Conservation (phyloP, 331 rosid genomes). For the Quercus lobata region DNA sequence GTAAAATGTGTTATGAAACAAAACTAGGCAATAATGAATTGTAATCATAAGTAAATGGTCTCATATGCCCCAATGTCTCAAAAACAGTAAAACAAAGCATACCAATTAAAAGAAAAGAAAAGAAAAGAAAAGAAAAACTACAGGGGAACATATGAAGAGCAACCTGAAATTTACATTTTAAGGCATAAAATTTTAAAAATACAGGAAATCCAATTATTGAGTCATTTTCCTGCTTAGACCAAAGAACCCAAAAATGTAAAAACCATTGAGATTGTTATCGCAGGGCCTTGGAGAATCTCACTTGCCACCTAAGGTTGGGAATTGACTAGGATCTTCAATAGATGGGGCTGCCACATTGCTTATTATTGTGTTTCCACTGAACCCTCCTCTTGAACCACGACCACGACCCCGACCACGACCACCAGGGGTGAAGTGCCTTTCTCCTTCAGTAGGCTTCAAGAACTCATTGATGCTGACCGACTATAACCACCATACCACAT, state of each 20-base stretch:
- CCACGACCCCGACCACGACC: conserved; percentile 82
- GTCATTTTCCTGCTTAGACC: conserved; percentile 41
- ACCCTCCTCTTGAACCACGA: conserved; percentile 67
- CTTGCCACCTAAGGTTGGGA: conserved; percentile 92
- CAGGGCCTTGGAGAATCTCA: conserved; percentile 46
- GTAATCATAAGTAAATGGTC: background rate
- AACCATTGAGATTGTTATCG: background rate
- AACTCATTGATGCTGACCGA: conserved; percentile 80
- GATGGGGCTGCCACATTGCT: conserved; percentile 61
- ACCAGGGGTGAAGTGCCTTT: conserved; percentile 54
- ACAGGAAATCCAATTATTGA: conserved; percentile 60
- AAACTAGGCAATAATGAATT: background rate
- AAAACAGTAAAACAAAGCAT: background rate
- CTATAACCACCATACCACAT: conserved; percentile 24
- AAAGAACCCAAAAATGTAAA: conserved; percentile 31
- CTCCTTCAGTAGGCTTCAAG: conserved; percentile 88
- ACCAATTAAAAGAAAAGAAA: background rate
- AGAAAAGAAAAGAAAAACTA: background rate
- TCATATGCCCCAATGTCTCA: background rate
- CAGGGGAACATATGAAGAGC: conserved; percentile 24
- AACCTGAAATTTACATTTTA: conserved; percentile 64
- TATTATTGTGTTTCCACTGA: conserved; percentile 28
- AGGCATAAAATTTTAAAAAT: conserved; percentile 19
- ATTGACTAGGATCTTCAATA: conserved; percentile 81
- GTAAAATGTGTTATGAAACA: background rate